Evolutionary conservation across 306 rosid genomes (phyloP).

Genomic region (Quercus glauca): DNA sequence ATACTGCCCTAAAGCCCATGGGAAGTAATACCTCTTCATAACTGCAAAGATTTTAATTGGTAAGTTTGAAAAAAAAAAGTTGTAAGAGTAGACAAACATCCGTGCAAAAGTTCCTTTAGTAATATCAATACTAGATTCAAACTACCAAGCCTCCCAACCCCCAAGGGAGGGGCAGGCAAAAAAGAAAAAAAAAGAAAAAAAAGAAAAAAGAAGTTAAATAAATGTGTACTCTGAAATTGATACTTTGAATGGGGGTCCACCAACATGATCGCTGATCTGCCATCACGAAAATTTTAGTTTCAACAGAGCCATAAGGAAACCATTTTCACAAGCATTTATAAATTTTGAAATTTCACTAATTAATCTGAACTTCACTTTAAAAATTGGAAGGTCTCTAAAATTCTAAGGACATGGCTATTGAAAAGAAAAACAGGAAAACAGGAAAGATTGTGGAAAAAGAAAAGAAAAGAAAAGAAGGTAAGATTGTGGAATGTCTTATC

Average conservation of each 20-base stretch:
- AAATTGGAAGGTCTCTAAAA: neutral
- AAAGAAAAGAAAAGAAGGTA: neutral
- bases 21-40: conserved; percentile 41
- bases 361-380: neutral
- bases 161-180: no score
- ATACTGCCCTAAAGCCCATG: conserved; percentile 34
- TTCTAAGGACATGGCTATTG: neutral
- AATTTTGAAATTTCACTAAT: neutral
- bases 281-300: conserved; percentile 9
- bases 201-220: conserved; percentile 2
- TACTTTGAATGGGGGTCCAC: conserved; percentile 46
- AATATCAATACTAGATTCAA: neutral
- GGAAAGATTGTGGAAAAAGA: neutral
- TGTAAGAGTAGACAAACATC: neutral
- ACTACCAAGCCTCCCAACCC: no score
- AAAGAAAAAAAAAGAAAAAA: neutral
- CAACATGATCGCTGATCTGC: conserved; percentile 32
- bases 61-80: neutral
- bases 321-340: neutral
- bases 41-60: conserved; percentile 16
- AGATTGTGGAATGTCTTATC: neutral
- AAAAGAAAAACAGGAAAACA: neutral
- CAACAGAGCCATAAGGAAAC: neutral
- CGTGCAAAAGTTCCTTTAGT: neutral
- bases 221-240: conserved; percentile 37